Percentiles rank a stretch among this genome's conserved stretches.
Conservation (phyloP, 371 early-diverging fungal species). For the Dinochytrium kinnereticum region DNA sequence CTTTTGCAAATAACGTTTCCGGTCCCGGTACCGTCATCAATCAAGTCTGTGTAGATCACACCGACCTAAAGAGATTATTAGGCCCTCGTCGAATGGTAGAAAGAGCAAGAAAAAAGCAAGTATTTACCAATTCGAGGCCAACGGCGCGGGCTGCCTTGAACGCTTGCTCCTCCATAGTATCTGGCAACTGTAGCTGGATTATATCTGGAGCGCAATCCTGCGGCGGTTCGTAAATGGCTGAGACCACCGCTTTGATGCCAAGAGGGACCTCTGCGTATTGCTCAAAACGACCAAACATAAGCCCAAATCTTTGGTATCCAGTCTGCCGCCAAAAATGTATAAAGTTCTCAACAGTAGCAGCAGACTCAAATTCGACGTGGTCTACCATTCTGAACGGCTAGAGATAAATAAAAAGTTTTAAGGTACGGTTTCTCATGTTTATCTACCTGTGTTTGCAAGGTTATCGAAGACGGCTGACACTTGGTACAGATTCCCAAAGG, state of each 20-base stretch:
- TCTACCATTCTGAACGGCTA: slow-evolving; percentile 85
- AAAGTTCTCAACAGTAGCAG: slow-evolving; percentile 85
- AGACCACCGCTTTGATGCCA: slow-evolving; percentile 97
- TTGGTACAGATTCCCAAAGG: slow-evolving; percentile 96
- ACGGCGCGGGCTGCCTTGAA: slow-evolving; percentile 75
- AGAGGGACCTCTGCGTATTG: slow-evolving; percentile 91
- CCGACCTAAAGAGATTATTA: slow-evolving; percentile 67
- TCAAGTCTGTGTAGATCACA: slow-evolving; percentile 94
- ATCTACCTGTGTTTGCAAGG: slow-evolving; percentile 82
- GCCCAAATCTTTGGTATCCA: slow-evolving; percentile 91
- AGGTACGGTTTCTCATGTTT: no score
- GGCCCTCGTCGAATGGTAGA: background rate
- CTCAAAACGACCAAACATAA: slow-evolving; percentile 94
- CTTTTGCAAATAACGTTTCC: slow-evolving; percentile 88
- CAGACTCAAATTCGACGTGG: slow-evolving; percentile 97
- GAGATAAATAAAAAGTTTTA: background rate
- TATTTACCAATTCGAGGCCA: slow-evolving; percentile 68
- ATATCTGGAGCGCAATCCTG: slow-evolving; percentile 88
- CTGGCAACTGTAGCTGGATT: slow-evolving; percentile 65
- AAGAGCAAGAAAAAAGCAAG: slow-evolving; percentile 13
- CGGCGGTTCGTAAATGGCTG: slow-evolving; percentile 94
- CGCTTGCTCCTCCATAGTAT: slow-evolving; percentile 54
- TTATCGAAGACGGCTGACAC: slow-evolving; percentile 95
- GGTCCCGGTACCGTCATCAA: slow-evolving; percentile 80
- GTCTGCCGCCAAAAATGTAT: slow-evolving; percentile 87